These are phyloP conservation scores for Stellera chamaejasme DNA, from an alignment of 345 rosid species.

Conservation along the genomic window DNA sequence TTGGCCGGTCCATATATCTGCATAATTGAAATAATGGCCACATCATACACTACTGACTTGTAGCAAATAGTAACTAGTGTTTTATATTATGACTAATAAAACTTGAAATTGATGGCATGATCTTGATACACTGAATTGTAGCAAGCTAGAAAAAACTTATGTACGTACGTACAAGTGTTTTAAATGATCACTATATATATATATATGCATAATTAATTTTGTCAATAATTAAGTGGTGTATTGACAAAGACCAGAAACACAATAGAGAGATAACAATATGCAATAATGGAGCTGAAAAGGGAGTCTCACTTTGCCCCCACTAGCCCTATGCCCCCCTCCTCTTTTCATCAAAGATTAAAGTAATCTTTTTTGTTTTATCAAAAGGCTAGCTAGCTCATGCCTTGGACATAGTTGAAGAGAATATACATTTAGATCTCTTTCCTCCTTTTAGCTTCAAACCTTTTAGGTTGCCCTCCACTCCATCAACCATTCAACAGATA, in stretches of 20 bases:
- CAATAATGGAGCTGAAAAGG: constrained; percentile 51
- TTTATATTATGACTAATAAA: constrained; percentile 2
- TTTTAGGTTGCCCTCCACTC: constrained; percentile 20
- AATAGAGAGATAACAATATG: constrained; percentile 13
- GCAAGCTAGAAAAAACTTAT: not conserved
- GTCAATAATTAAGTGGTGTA: constrained; percentile 3
- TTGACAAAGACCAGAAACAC: constrained; percentile 17
- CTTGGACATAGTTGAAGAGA: constrained; percentile 22
- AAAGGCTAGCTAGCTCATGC: constrained; percentile 14
- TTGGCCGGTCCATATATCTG: too few relatives aligned
- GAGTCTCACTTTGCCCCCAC: constrained; percentile 29
- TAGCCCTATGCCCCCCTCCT: constrained; percentile 6
- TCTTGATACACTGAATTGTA: constrained; percentile 1
- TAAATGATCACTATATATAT: not conserved
- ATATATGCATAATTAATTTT: too few relatives aligned
- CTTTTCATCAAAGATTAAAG: constrained; percentile 21
- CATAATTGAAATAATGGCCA: too few relatives aligned
- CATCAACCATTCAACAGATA: constrained; percentile 17
- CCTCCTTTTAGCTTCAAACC: constrained; percentile 4
- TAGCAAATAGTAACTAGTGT: not conserved
- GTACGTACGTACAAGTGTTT: not conserved
- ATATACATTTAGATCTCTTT: constrained; percentile 37
- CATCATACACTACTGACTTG: not conserved
- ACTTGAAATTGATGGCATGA: not conserved
- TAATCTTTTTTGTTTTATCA: constrained; percentile 22